Base-by-base conservation (phyloP, 2,329 filamentous ascomycete species). In the Calonectria leucothoes region DNA sequence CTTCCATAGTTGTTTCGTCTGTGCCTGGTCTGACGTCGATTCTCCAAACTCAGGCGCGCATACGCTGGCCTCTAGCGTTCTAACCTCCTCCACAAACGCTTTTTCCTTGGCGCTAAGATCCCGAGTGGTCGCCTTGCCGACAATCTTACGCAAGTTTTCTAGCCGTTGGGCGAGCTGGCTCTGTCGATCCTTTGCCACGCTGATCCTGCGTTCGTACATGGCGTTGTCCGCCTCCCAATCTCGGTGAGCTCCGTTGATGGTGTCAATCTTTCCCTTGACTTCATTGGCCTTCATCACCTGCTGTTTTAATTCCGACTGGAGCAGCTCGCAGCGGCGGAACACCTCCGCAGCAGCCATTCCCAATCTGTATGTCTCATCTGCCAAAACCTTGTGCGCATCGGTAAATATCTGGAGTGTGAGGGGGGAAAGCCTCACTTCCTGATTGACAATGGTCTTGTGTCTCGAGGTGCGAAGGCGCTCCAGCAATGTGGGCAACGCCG, bases 361-460 rank as follows among this genome's bases (percentile, higher is more conserved):
- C 14, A 96, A 87, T 14, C 88, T 88, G 77, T 93, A 88, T 0
- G 93, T 95, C 82, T 96, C 93, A 12, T 90, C 89, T 74, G 91
- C 91, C 7, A 96, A 87, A 6, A 94, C 86, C 80, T 93, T 92
- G 82, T 96, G 94, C 0, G 92, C 91, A 72, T 94, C 91, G 33
- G 93, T 94, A 76, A 96, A 90, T 45, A 95, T 88, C 75, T 92
- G 90, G 23, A 96, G 87, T 2, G 93, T 94, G 27, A 93, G 90
- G 15, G 93, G 91, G 27, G 92, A 94, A 27, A 95, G 88, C 72
- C 91, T 89, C 68, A 96, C 87, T 79, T 94, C 91, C 74, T 94
- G 92, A 71, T 90, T 91, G 63, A 94, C 85, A 31, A 92, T 83
- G 6, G 90, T 88, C 82, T 90, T 90, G 82, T 92, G 89, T 66